Evolutionary conservation across 768 basidiomycete species (phyloP), one percentile per base, ranked within the genome.

Genomic region (Lactifluus rugatus): DNA sequence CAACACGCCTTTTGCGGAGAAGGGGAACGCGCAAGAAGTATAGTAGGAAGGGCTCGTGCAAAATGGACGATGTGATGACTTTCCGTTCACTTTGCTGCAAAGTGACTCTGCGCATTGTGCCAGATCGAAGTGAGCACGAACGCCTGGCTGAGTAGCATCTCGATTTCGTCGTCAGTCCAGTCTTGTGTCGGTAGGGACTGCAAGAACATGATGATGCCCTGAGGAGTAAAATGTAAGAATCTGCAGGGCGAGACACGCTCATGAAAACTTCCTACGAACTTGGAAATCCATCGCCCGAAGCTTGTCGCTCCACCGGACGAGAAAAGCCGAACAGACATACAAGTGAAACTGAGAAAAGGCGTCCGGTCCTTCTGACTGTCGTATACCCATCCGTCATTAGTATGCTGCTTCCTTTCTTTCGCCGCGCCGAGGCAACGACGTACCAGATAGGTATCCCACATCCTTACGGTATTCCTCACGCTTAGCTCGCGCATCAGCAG

Each of bases 381-480:
- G 37, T 3, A 31, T 21, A 25, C 21, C 44, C 41, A 41, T 31
- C 21, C 46, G 23, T 23, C n/a, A 16, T 54, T 41, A 50, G 34
- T 13, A 44, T n/a, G 25, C n/a, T n/a, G n/a, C n/a, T n/a, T n/a
- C n/a, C n/a, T n/a, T n/a, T n/a, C 7, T 23, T 9, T 44, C 19
- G 14, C 37, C 17, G 9, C 5, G 13, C 48, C 26, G 9, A 44
- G 23, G 10, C 28, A 31, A 16, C 19, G 34, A 54, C 90, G 56
- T 60, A 98, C 96, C 67, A 99, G 73, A 71, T 99, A 99, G 13
- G 96, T 98, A 70, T 99, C 96, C 96, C 96, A 99, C 95, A 98
- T 98, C 55, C 96, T 81, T 50, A 97, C 90, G 17, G 95, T 98
- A 70, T 97, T 95, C 66, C 86, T 83, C 49, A 99, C 93, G 65